These are phyloP conservation scores for Dendrobium catenatum DNA, from an alignment of 106 monocot species.

Conservation along the genomic window DNA sequence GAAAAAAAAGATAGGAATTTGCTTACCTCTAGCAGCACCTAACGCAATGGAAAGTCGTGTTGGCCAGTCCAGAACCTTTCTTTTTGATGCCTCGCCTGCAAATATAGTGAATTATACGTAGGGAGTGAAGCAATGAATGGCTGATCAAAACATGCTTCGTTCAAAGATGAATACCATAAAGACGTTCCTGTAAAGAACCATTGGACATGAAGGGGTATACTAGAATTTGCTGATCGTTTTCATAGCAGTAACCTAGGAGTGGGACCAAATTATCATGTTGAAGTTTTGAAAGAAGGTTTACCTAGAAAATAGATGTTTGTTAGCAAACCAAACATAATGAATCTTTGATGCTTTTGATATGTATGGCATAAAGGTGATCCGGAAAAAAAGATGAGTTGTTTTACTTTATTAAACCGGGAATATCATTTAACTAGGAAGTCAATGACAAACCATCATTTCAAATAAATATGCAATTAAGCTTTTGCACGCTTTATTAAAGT, in stretches of 20 bases:
- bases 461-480: background rate
- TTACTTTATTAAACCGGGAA: background rate
- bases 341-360: background rate
- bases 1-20: constrained; percentile 7
- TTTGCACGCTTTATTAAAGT: background rate
- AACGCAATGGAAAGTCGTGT: constrained; percentile 52
- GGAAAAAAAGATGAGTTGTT: background rate
- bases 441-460: background rate
- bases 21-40: constrained; percentile 55
- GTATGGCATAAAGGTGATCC: background rate
- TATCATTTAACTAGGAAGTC: background rate
- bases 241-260: constrained; percentile 62
- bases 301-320: constrained; percentile 16
- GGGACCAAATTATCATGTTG: constrained; percentile 59
- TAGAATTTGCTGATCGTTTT: constrained; percentile 63
- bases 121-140: background rate
- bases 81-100: constrained; percentile 57
- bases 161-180: constrained; percentile 34
- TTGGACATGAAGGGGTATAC: constrained; percentile 69
- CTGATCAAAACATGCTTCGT: background rate
- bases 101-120: background rate
- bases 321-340: background rate
- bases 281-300: constrained; percentile 48
- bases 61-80: constrained; percentile 59
- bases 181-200: constrained; percentile 60